Conservation (phyloP, 1,139 yeast genomes). For the Candida tetrigidarum region DNA sequence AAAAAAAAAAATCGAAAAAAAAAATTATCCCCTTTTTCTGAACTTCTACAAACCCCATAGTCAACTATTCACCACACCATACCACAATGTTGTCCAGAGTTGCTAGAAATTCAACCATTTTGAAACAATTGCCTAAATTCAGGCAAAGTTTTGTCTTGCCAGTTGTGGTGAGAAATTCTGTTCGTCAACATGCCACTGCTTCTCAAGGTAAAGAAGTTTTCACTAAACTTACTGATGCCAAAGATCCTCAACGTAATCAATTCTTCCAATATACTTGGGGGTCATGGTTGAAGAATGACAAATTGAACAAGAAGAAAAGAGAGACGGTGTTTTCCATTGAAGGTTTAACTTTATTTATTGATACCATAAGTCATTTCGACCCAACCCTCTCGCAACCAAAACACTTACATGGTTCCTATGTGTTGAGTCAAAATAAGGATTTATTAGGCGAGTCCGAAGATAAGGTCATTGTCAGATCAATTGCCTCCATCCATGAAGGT, state of each 20-base stretch:
- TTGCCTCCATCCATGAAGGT: conserved; percentile 90
- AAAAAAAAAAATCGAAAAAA: not conserved
- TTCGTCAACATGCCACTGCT: conserved; percentile 8
- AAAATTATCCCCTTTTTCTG: not conserved
- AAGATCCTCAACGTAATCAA: conserved; percentile 70
- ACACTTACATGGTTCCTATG: conserved; percentile 42
- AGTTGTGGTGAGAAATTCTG: not conserved
- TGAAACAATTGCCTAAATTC: conserved; percentile 5
- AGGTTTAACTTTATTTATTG: conserved; percentile 62
- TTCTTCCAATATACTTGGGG: conserved; percentile 96
- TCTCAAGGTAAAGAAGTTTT: conserved; percentile 37
- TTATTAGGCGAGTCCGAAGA: conserved; percentile 30
- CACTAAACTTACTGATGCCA: conserved; percentile 61
- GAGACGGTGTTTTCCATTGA: conserved; percentile 82
- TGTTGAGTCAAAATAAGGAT: conserved; percentile 25
- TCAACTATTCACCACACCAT: not conserved
- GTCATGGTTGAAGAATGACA: conserved; percentile 85
- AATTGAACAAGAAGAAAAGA: conserved; percentile 71
- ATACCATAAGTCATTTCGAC: conserved; percentile 36
- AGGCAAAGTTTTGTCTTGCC: conserved; percentile 5
- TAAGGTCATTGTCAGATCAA: conserved; percentile 61
- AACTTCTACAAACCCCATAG: not conserved
- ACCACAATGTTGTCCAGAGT: conserved; percentile 14
- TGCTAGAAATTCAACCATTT: conserved; percentile 6
- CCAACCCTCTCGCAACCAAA: conserved; percentile 17